A percentile compares a stretch with the other conserved stretches of the same genome.
Evolutionary conservation across 106 monocot species (phyloP).

Genomic region (Iris macrosiphon): DNA sequence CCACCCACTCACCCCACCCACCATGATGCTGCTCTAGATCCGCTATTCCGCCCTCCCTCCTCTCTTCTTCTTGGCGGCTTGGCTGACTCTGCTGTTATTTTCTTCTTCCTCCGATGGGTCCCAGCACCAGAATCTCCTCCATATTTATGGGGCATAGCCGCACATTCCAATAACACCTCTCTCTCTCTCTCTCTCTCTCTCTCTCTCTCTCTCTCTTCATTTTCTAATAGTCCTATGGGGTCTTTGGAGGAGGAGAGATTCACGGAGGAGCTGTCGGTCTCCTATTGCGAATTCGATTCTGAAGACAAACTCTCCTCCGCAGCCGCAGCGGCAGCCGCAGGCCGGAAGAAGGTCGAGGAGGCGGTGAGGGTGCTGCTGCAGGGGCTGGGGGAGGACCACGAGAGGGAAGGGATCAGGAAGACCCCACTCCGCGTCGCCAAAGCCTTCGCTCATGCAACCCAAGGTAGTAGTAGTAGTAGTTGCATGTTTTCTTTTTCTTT

Average conservation of each 20-base stretch:
- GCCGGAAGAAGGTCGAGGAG: conserved; percentile 26
- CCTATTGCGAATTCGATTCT: conserved; percentile 1
- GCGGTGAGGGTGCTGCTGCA: conserved; percentile 39
- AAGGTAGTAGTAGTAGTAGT: too few species aligned
- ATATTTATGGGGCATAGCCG: too few species aligned
- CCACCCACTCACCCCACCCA: too few species aligned
- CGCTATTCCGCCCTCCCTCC: too few species aligned
- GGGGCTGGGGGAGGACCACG: conserved; percentile 45
- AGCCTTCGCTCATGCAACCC: conserved; percentile 44
- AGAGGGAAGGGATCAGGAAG: conserved; percentile 53
- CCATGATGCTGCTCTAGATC: too few species aligned
- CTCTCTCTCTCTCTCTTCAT: not conserved
- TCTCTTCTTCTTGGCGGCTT: too few species aligned
- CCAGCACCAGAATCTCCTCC: too few species aligned
- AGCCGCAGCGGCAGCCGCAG: conserved; percentile 6
- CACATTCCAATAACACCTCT: too few species aligned
- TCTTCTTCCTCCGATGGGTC: too few species aligned
- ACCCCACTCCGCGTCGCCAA: conserved; percentile 63
- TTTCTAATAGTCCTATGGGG: conserved; percentile 9
- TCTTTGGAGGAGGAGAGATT: conserved; percentile 9
- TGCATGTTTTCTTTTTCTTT: too few species aligned
- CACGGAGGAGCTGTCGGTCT: conserved; percentile 1
- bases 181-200: conserved; percentile 4
- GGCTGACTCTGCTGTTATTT: too few species aligned
- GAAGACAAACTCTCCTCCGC: conserved; percentile 3